phyloP scores from a whole-genome alignment of 352 stramenopile species.

The Phytopythium helicoides region DNA sequence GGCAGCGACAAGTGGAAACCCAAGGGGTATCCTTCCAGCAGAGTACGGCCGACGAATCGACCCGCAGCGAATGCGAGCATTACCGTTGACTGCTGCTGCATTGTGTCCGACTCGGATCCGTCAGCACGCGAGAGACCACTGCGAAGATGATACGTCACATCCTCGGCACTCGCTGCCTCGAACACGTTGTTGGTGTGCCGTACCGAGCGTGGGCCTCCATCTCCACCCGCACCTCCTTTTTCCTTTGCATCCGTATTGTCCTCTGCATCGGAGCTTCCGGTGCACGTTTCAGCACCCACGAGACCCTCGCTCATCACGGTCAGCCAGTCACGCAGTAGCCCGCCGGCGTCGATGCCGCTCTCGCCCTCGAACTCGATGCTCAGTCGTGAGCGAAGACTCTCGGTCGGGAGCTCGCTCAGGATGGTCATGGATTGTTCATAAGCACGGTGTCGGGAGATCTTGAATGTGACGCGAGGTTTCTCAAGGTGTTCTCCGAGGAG shows the following conservation, averaged over 20 bases:
- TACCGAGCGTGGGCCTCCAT: constrained; percentile 24
- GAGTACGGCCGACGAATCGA: constrained; percentile 31
- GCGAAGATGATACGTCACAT: constrained; percentile 17
- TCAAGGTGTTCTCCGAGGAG: constrained; percentile 21
- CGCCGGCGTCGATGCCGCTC: constrained; percentile 59
- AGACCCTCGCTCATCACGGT: constrained; percentile 42
- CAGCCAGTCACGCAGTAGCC: constrained; percentile 73
- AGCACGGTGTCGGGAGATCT: constrained; percentile 12
- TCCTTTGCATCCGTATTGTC: too few relatives aligned
- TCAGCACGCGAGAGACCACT: background rate
- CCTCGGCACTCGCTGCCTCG: too few relatives aligned
- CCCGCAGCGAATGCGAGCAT: constrained; percentile 14
- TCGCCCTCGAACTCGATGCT: constrained; percentile 66
- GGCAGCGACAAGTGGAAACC: constrained; percentile 89
- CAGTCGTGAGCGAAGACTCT: constrained; percentile 25
- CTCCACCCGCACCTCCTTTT: too few relatives aligned
- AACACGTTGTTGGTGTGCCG: constrained; percentile 15
- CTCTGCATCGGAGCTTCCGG: constrained; percentile 21
- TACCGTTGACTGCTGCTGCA: too few relatives aligned
- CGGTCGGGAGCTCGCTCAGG: constrained; percentile 20
- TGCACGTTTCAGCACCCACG: constrained; percentile 18
- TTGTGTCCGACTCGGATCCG: too few relatives aligned
- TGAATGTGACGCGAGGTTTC: constrained; percentile 23
- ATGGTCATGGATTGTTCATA: constrained; percentile 35
- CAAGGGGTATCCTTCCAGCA: constrained; percentile 88